These are phyloP conservation scores for Cutaneotrichosporon sp. DNA, from an alignment of 1,284 basidiomycete species.

Conservation along the genomic window DNA sequence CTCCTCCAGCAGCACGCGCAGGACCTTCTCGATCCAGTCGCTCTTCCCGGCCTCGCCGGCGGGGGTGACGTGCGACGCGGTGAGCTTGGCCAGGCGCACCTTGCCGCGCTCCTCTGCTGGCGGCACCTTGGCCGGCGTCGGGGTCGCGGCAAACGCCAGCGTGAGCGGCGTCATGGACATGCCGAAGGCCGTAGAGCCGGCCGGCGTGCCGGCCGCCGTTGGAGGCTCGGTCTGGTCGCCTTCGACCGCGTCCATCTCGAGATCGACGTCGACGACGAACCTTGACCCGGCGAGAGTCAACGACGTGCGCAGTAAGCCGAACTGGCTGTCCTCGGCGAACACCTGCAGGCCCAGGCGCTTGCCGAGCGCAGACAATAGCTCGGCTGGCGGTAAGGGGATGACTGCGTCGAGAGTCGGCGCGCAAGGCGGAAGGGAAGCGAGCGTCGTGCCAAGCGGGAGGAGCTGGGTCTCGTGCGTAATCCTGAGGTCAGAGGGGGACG, in stretches of 20 bases:
- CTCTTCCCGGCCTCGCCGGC: conserved; percentile 34
- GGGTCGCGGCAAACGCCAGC: background rate
- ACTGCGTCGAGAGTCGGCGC: conserved; percentile 24
- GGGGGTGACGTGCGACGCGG: conserved; percentile 38
- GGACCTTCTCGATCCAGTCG: conserved; percentile 32
- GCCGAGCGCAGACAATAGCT: conserved; percentile 38
- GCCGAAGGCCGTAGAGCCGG: background rate
- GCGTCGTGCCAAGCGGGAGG: conserved; percentile 26
- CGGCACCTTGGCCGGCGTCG: background rate
- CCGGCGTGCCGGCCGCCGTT: conserved; percentile 7
- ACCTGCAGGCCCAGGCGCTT: conserved; percentile 36
- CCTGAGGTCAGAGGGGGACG: conserved; percentile 23
- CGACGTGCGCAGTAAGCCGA: conserved; percentile 41
- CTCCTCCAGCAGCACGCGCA: conserved; percentile 25
- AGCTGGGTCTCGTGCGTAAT: conserved; percentile 37
- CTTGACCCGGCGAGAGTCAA: conserved; percentile 44
- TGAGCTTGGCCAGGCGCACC: conserved; percentile 39
- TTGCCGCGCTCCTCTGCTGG: conserved; percentile 19
- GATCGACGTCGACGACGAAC: conserved; percentile 49
- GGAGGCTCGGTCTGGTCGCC: conserved; percentile 30
- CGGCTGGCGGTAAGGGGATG: conserved; percentile 27
- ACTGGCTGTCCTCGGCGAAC: conserved; percentile 49
- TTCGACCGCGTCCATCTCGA: conserved; percentile 39
- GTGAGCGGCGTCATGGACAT: background rate
- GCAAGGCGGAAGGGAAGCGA: conserved; percentile 20